Base-by-base conservation (phyloP, 352 stramenopile genomes). In the Pythium angustatum region DNA sequence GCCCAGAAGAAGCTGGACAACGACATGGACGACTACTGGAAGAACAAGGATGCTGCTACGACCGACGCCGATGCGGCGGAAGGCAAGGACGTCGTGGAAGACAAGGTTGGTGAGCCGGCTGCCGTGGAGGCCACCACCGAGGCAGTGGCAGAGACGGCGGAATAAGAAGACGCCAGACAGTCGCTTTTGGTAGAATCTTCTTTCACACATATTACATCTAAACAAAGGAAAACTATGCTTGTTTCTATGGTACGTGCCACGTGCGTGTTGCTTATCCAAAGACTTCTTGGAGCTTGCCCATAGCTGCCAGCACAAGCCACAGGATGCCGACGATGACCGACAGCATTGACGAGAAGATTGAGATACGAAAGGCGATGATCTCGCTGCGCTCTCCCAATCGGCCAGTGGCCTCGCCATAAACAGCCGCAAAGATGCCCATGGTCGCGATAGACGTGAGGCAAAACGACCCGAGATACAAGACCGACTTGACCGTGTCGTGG, bases 1-100 rank as follows among this genome's bases (percentile, higher is more conserved):
- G 86, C 86, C 24, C 41, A 77, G 53, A 94, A 94, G 79, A 91
- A 91, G 69, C 64, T 94, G 28, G 86, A 94, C 62, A 75, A 52
- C 41, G 86, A 94, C 71, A 91, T 94, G 86, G 83, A 94, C 67
- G 78, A 92, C 65, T 94, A 94, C 76, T 94, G 86, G 86, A 94
- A 94, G 82, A 82, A 64, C 40, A 94, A 94, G 75, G 78, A 81
- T 44, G 74, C 78, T 5, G 33, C 47, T n/a, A 53, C 56, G 44
- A 31, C 49, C 3, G 60, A 49, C 11, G 53, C 27, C 19, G 41
- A 57, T 15, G 24, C 31, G 3, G 60, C 24, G 11, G 54, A 62
- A 31, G 59, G 54, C 21, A 31, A 43, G 43, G 65, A 66, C 26
- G 54, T 67, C 15, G 53, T 49, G 27, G 68, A 78, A 12, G 59